A percentile compares a stretch with the other conserved stretches of the same genome.
Evolutionary conservation across 257 asterid species (phyloP).

Genomic region (Apocynum venetum): DNA sequence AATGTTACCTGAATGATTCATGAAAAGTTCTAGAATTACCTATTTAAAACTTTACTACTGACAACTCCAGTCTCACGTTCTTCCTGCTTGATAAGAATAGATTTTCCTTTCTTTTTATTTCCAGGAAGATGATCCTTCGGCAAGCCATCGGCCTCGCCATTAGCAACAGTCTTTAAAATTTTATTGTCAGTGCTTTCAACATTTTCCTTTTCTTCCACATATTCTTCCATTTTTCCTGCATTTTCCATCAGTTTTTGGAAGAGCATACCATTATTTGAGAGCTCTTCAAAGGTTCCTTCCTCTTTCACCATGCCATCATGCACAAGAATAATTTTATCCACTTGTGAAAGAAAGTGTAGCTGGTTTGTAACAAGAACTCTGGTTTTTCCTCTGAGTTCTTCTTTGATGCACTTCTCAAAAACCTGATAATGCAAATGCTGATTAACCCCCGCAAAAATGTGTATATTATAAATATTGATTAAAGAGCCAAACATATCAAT

Average conservation of each 20-base stretch:
- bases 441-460: neutral
- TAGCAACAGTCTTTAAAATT: conserved; percentile 39
- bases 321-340: conserved; percentile 86
- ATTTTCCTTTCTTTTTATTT: conserved; percentile 59
- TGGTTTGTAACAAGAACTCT: conserved; percentile 96
- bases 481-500: neutral
- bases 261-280: conserved; percentile 66
- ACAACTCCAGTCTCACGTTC: conserved; percentile 98
- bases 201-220: conserved; percentile 60
- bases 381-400: conserved; percentile 80
- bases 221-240: conserved; percentile 98
- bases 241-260: conserved; percentile 94
- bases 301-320: conserved; percentile 92
- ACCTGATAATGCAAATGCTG: conserved; percentile 44
- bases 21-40: conserved; percentile 35
- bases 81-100: conserved; percentile 92
- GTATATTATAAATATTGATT: neutral
- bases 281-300: conserved; percentile 97
- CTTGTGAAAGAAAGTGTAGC: conserved; percentile 93
- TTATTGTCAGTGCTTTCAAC: conserved; percentile 27
- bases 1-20: neutral
- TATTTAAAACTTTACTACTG: conserved; percentile 73
- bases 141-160: conserved; percentile 44
- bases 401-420: conserved; percentile 84
- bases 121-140: conserved; percentile 42